Conservation (phyloP, 371 early-diverging fungal genomes). For the Rhizopus sp. region DNA sequence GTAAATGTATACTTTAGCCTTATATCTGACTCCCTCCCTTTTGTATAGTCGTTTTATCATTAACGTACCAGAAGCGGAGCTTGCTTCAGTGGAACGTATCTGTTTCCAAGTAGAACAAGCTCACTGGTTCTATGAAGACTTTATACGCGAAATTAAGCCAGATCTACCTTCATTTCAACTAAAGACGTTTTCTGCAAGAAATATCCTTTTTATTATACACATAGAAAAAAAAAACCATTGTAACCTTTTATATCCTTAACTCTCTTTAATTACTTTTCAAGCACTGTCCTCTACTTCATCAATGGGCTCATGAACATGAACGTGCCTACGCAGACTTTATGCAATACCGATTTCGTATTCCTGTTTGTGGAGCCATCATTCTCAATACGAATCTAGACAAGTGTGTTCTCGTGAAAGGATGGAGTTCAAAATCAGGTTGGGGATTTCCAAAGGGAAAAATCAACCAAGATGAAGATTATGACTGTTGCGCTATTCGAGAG, state of each 20-base stretch:
- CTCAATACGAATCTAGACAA: constrained; percentile 86
- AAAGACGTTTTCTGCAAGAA: constrained; percentile 80
- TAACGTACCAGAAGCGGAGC: constrained; percentile 94
- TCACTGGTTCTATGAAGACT: constrained; percentile 99
- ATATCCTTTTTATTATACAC: constrained; percentile 51
- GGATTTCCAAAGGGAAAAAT: constrained; percentile 99
- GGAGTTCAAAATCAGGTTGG: constrained; percentile 87
- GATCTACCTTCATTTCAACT: constrained; percentile 77
- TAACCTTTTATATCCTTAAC: constrained; percentile 24
- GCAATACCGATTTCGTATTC: constrained; percentile 96
- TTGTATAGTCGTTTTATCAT: constrained; percentile 92
- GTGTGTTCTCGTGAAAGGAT: constrained; percentile 90
- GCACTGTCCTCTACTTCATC: constrained; percentile 86
- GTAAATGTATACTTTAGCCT: not conserved
- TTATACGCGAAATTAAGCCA: constrained; percentile 84
- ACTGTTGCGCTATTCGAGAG: constrained; percentile 95
- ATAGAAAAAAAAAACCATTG: not conserved
- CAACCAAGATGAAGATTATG: constrained; percentile 92
- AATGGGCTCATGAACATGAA: constrained; percentile 88
- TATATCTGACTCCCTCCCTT: not conserved
- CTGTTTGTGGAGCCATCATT: constrained; percentile 99
- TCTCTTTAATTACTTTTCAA: constrained; percentile 61
- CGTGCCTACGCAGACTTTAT: constrained; percentile 88
- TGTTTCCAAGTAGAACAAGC: constrained; percentile 99
- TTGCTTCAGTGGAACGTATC: constrained; percentile 88